A percentile compares a stretch with the other conserved stretches of the same genome.
Evolutionary conservation across 2,329 filamentous ascomycete species (phyloP).

Genomic region (Clonostachys byssicola): DNA sequence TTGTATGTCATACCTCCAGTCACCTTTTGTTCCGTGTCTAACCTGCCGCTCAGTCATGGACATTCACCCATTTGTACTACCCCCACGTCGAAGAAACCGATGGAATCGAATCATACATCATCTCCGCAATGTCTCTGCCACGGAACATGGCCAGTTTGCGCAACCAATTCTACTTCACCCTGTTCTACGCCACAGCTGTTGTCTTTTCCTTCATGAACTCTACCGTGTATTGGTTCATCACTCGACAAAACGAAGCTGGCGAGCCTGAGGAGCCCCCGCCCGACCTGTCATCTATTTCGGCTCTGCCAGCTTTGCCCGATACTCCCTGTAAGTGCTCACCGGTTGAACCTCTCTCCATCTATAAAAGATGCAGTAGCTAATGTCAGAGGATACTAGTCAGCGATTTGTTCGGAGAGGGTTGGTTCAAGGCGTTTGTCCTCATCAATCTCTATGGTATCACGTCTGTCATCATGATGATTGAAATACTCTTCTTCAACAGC

Average conservation of each 20-base stretch:
- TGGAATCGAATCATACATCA: slow-evolving; percentile 26
- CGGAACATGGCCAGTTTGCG: slow-evolving; percentile 30
- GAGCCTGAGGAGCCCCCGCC: slow-evolving; percentile 2
- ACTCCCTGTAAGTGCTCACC: slow-evolving; percentile 9
- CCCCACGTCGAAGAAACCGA: slow-evolving; percentile 31
- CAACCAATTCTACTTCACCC: slow-evolving; percentile 41
- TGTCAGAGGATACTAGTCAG: slow-evolving; percentile 24
- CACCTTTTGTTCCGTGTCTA: background rate
- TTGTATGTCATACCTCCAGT: slow-evolving; percentile 30
- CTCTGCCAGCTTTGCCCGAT: slow-evolving; percentile 4
- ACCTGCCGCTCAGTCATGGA: slow-evolving; percentile 36
- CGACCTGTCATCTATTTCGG: background rate
- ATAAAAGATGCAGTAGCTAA: no score
- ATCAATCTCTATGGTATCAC: slow-evolving; percentile 40
- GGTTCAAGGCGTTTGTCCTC: slow-evolving; percentile 40
- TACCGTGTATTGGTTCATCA: slow-evolving; percentile 43
- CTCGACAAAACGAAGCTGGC: slow-evolving; percentile 18
- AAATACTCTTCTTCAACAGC: slow-evolving; percentile 46
- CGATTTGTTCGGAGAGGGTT: slow-evolving; percentile 41
- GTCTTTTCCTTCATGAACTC: slow-evolving; percentile 46
- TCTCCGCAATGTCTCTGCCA: slow-evolving; percentile 39
- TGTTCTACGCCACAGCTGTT: slow-evolving; percentile 42
- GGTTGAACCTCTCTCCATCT: no score
- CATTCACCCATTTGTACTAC: slow-evolving; percentile 45
- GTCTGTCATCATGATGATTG: slow-evolving; percentile 35